phyloP scores from a whole-genome alignment of 345 rosid genomes.

The Aquilaria yunnanensis region DNA sequence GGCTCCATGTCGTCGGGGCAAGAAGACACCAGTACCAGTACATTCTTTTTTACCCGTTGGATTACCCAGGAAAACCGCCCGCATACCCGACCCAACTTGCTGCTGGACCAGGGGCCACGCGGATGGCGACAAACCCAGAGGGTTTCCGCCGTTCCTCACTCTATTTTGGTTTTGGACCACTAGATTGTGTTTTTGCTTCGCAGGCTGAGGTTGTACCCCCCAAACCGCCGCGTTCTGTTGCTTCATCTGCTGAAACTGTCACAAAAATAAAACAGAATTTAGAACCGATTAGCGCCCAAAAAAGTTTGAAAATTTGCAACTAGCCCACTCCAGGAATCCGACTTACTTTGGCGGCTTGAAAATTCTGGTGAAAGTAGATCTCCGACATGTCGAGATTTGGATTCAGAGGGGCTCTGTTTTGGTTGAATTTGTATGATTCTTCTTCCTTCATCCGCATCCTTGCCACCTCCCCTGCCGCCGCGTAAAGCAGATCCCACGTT shows the following conservation, averaged over 20 bases:
- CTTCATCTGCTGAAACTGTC: slow-evolving; percentile 51
- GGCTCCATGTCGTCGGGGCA: slow-evolving; percentile 52
- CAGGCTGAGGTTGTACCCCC: slow-evolving; percentile 9
- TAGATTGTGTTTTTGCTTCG: slow-evolving; percentile 13
- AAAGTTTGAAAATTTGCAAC: not conserved
- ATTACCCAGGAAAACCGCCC: slow-evolving; percentile 50
- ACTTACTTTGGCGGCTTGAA: slow-evolving; percentile 52
- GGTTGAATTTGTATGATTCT: slow-evolving; percentile 13
- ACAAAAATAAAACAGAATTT: not conserved
- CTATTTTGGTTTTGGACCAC: slow-evolving; percentile 22
- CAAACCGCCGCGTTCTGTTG: slow-evolving; percentile 21
- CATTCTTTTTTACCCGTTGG: slow-evolving; percentile 40
- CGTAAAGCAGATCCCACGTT: slow-evolving; percentile 48
- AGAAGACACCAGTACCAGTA: slow-evolving; percentile 87
- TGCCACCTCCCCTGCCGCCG: slow-evolving; percentile 55
- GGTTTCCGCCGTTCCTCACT: slow-evolving; percentile 6
- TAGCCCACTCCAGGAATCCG: not conserved
- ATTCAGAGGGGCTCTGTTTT: slow-evolving; percentile 24
- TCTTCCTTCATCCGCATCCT: slow-evolving; percentile 28
- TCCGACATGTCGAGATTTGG: slow-evolving; percentile 16
- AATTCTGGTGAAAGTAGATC: slow-evolving; percentile 37
- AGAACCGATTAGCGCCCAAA: not conserved
- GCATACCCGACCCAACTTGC: slow-evolving; percentile 42
- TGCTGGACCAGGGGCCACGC: slow-evolving; percentile 49
- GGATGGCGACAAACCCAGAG: slow-evolving; percentile 37